Evolutionary conservation across 202 grass and related monocot genomes (phyloP), one percentile per base, ranked within the genome.

Genomic region (Schoenoplectus triqueter): DNA sequence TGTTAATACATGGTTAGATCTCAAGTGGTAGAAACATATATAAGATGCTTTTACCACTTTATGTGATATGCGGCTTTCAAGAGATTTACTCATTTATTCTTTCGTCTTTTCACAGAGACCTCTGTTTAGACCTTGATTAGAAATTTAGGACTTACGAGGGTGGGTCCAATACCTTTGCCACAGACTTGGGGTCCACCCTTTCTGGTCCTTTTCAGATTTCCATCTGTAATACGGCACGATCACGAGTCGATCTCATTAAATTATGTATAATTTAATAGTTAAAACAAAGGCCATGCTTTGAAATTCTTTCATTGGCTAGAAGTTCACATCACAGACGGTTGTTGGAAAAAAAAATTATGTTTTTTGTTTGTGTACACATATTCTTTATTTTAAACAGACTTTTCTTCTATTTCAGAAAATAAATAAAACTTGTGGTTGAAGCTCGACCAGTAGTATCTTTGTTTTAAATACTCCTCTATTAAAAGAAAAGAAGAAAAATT

Each of bases 241-340:
- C 31, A 31, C 31, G 31, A 31, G 31, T 31, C 31, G 31, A 31
- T 31, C 31, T 31, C 31, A 31, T 31, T 31, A 31, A 31, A 31
- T 31, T 31, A 31, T 31, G 31, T 31, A 31, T 31, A 31, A 31
- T 31, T 31, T 31, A 31, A 31, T 31, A 31, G 31, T 31, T 31
- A 31, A 31, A 49, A 7, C 3, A 49, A 1, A 31, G 31, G 31
- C 8, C 73, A 55, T 22, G 47, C 48, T 13, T 56, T 55, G 14
- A 56, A 77, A 17, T 42, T 10, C 73, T 56, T 77, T 75, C 21
- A 78, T 39, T 78, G n/a, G 50, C 22, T 44, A 11, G 13, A 80
- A 41, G 76, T 47, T 80, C 11, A 80, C 10, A 8, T 80, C 51
- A 80, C 48, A 52, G 50, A 52, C 50, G 44, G 54, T 80, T 44